Conservation (phyloP, 192 early-diverging fungal genomes). For the Geranomyces variabilis region DNA sequence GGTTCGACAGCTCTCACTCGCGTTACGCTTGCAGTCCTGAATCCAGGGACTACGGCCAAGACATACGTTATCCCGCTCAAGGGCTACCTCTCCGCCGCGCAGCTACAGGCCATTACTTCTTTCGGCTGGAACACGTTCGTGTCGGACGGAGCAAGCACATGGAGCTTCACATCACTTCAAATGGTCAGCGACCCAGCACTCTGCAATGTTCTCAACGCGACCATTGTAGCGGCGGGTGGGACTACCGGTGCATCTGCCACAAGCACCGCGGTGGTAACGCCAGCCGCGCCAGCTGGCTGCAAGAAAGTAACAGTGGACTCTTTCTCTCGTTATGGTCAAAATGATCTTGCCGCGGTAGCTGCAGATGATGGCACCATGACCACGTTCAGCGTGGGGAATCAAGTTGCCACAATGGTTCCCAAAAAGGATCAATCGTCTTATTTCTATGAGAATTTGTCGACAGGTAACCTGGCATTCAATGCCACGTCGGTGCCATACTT, state of each 20-base stretch:
- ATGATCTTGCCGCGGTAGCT: background rate
- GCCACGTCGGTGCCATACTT: background rate
- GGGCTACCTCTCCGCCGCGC: background rate
- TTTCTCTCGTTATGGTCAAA: background rate
- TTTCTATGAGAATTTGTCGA: background rate
- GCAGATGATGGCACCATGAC: background rate
- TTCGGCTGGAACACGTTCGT: background rate
- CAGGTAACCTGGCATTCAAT: background rate
- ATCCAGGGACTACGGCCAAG: background rate
- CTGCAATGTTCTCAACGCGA: conserved; percentile 2
- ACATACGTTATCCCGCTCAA: background rate
- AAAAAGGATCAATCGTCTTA: background rate
- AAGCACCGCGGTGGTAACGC: background rate
- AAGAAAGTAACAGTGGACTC: background rate
- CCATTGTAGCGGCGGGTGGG: background rate
- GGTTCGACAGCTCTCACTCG: no score
- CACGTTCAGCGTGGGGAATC: background rate
- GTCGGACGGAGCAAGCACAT: background rate
- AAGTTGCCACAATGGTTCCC: background rate
- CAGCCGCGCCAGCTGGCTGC: background rate
- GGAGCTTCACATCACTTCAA: background rate
- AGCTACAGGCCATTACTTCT: background rate
- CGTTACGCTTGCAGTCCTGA: background rate
- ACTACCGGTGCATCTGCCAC: background rate
- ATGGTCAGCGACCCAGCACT: background rate